These are phyloP conservation scores for Phytopythium chamaehyphon DNA, from an alignment of 352 stramenopile genomes.

Conservation along the genomic window DNA sequence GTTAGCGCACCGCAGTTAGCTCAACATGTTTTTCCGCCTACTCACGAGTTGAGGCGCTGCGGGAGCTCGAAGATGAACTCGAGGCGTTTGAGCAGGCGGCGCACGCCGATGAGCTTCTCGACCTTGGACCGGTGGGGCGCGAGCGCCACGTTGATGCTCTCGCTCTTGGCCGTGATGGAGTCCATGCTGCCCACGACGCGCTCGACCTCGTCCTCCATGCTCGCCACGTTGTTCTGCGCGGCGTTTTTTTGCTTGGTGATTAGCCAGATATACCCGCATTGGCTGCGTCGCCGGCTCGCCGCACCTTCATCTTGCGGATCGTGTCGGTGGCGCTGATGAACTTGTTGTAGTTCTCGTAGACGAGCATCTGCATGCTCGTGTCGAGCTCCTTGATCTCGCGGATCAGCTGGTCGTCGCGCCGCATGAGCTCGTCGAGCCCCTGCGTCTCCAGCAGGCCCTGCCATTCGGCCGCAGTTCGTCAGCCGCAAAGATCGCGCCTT, in stretches of 20 bases:
- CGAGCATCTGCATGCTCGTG: constrained; percentile 99
- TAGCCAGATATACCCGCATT: too few relatives aligned
- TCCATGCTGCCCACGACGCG: constrained; percentile 88
- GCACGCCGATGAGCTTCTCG: constrained; percentile 96
- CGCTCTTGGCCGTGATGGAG: constrained; percentile 80
- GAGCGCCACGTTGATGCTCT: constrained; percentile 87
- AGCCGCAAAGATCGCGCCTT: background rate
- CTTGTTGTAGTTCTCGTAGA: constrained; percentile 99
- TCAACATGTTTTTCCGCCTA: background rate
- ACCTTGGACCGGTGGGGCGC: constrained; percentile 86
- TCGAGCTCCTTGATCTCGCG: constrained; percentile 94
- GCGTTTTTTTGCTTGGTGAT: too few relatives aligned
- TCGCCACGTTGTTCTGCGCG: constrained; percentile 82
- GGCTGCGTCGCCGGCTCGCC: too few relatives aligned
- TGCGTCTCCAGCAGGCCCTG: constrained; percentile 58
- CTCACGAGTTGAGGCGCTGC: constrained; percentile 68
- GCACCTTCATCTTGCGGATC: constrained; percentile 94
- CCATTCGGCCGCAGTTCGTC: background rate
- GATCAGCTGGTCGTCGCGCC: constrained; percentile 74
- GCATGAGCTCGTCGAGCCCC: constrained; percentile 68
- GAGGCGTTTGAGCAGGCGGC: constrained; percentile 93
- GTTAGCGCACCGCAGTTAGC: background rate
- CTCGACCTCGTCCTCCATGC: constrained; percentile 88
- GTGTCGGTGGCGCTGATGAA: constrained; percentile 99
- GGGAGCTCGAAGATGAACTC: constrained; percentile 98